Evolutionary conservation across 2,329 filamentous ascomycete species (phyloP).

Genomic region (Neoascochyta sp.): DNA sequence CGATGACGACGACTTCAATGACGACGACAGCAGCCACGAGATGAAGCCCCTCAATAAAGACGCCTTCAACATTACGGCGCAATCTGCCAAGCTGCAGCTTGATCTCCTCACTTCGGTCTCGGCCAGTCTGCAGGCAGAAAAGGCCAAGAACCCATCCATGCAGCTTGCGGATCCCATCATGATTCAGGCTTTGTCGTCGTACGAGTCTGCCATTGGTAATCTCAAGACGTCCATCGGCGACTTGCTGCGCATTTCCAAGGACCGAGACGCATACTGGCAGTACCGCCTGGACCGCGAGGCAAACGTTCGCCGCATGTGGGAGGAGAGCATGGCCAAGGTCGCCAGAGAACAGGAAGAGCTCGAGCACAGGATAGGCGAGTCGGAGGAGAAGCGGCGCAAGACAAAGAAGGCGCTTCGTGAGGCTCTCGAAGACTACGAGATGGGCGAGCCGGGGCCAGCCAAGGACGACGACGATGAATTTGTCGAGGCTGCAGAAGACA

Average conservation of each 20-base stretch:
- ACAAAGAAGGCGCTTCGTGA: conserved; percentile 88
- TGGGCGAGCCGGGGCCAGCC: conserved; percentile 11
- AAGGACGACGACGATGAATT: conserved; percentile 28
- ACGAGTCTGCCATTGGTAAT: conserved; percentile 85
- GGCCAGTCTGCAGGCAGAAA: conserved; percentile 71
- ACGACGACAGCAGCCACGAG: conserved; percentile 76
- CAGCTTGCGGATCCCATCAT: conserved; percentile 73
- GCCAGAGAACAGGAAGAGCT: conserved; percentile 90
- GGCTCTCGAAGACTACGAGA: conserved; percentile 61
- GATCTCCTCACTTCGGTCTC: conserved; percentile 86
- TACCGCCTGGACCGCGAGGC: conserved; percentile 87
- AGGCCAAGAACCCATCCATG: conserved; percentile 63
- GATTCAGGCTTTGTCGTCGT: conserved; percentile 73
- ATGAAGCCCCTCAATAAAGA: conserved; percentile 74
- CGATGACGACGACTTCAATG: conserved; percentile 71
- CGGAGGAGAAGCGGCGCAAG: conserved; percentile 82
- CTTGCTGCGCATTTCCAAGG: conserved; percentile 84
- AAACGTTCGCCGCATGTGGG: conserved; percentile 93
- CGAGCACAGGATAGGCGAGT: conserved; percentile 81
- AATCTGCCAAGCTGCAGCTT: conserved; percentile 88
- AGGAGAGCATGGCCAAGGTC: conserved; percentile 95
- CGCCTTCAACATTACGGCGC: conserved; percentile 93
- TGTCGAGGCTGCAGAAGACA: conserved; percentile 28
- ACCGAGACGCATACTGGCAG: conserved; percentile 96
- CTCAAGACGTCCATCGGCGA: conserved; percentile 81